Base-by-base conservation (phyloP, 2,329 filamentous ascomycete genomes). In the Davidsoniella australis region DNA sequence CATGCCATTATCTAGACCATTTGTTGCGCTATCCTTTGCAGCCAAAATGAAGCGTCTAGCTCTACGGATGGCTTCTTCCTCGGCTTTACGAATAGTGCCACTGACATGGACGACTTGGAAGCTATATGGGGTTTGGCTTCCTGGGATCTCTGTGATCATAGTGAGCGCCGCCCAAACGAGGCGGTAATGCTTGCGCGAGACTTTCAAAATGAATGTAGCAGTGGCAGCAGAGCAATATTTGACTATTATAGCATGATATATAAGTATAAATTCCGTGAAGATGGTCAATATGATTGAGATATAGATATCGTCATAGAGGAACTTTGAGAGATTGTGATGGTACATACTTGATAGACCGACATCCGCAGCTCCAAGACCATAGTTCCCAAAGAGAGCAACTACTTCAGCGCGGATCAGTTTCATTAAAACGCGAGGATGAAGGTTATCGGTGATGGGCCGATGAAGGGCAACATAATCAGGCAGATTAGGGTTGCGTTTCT, bases 211-310 rank as follows among this genome's bases (percentile, higher is more conserved):
- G 49, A 89, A 86, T 1, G 89, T 98, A 5, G 85, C 94, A 0
- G 91, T 98, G n/a, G 87, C 83, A 3, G 79, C 71, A 1, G 87
- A 94, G 47, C 93, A 72, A 63, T 98, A 98, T 69, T 94, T 94
- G 48, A 98, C 85, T 89, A 55, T 12, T 10, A 26, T 40, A 40
- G 2, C n/a, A 16, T 54, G n/a, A 50, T 17, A 8, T 23, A 43
- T 50, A n/a, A 40, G 42, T 26, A 41, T 17, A 8, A 39, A 38
- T 7, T 42, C 24, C 6, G 6, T 48, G 45, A 10, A 12, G 29
- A 14, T 10, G 16, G n/a, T 45, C 37, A n/a, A 16, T 37, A 10
- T 17, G 14, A 10, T 6, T 6, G 16, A 12, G n/a, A 29, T 23
- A 24, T n/a, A 4, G 14, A 33, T 5, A 20, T 16, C 4, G 2